Base-by-base conservation (phyloP, 2,329 filamentous ascomycete genomes). In the Allantophomopsis lycopodina region DNA sequence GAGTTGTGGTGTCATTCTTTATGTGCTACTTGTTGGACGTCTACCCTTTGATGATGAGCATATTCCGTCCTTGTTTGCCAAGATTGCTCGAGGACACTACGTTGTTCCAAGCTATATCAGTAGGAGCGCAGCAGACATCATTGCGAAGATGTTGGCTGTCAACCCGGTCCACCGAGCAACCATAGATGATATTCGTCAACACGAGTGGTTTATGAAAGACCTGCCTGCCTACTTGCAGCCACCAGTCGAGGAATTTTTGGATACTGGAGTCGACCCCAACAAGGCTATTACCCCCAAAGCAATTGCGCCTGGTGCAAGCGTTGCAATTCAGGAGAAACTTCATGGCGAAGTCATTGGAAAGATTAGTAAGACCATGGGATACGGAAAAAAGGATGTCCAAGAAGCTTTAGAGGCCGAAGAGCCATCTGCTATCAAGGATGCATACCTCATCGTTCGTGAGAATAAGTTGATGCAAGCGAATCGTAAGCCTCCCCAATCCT, bases 11-110 rank as follows among this genome's bases (percentile, higher is more conserved):
- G 87, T 94, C 47, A 94, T 94, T 54, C 70, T 91, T 34, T 91
- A 86, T 59, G 84, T 88, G 32, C 65, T 91, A 47, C 66, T 91
- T 23, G 83, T 85, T 20, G 84, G 84, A 41, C 73, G 84, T 46
- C 68, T 98, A 35, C 91, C 91, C 7, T 98, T 98, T 55, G 91
- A 98, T 63, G 91, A 98, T 57, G 91, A 98, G 53, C 94, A 96
- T 57, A 98, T 98, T 48, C 91, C 91, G 2, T 88, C 87, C 35
- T 69, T 98, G 4, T 98, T 98, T 65, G 89, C 91, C 61, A 98
- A 98, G 66, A 98, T 98, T 45, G 85, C 88, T 15, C 83, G 88
- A 42, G 91, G 91, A 34, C 87, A 86, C 46, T 98, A 95, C 62
- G 83, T 83, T 51, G 83, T 94, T 47, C 91, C 91, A 1, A 80